Conservation (phyloP, 164 flowering plant genomes). For the Umbilicus rupestris region DNA sequence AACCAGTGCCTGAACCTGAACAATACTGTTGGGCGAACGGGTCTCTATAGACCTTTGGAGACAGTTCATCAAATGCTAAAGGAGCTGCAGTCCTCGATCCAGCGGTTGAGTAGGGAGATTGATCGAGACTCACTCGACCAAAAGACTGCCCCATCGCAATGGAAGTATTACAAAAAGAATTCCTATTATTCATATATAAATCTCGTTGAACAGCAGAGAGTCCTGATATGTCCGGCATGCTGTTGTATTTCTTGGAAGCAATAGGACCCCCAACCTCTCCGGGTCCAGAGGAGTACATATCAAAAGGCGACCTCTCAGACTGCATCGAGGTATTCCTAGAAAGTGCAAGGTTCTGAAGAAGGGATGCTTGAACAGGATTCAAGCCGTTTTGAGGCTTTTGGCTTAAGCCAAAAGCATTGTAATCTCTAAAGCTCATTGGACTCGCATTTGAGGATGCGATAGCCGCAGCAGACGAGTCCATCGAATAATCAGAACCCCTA, state of each 20-base stretch:
- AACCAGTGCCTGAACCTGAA: conserved; percentile 33
- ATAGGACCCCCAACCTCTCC: conserved; percentile 27
- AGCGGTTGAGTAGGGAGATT: conserved; percentile 23
- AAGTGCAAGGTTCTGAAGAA: conserved; percentile 34
- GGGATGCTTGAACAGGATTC: conserved; percentile 32
- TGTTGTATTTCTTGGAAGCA: conserved; percentile 66
- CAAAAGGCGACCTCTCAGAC: conserved; percentile 38
- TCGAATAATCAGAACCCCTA: conserved; percentile 24
- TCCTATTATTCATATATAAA: conserved; percentile 25
- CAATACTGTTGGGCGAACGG: conserved; percentile 28
- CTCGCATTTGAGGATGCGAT: conserved; percentile 32
- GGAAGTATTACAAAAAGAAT: conserved; percentile 32
- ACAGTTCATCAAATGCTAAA: conserved; percentile 43
- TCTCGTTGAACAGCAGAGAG: conserved; percentile 36
- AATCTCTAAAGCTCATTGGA: conserved; percentile 34
- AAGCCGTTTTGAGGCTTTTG: conserved; percentile 44
- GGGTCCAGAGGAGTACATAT: conserved; percentile 26
- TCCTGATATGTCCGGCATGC: conserved; percentile 84
- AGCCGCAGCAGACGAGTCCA: conserved; percentile 26
- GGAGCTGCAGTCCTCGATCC: conserved; percentile 37
- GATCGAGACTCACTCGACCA: conserved; percentile 28
- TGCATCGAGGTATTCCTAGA: conserved; percentile 41
- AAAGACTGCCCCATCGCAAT: conserved; percentile 39
- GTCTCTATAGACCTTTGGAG: conserved; percentile 48
- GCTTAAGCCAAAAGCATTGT: conserved; percentile 27